These are phyloP conservation scores for Staphylotrichum longicolle DNA, from an alignment of 495 filamentous ascomycete genomes.

Conservation along the genomic window DNA sequence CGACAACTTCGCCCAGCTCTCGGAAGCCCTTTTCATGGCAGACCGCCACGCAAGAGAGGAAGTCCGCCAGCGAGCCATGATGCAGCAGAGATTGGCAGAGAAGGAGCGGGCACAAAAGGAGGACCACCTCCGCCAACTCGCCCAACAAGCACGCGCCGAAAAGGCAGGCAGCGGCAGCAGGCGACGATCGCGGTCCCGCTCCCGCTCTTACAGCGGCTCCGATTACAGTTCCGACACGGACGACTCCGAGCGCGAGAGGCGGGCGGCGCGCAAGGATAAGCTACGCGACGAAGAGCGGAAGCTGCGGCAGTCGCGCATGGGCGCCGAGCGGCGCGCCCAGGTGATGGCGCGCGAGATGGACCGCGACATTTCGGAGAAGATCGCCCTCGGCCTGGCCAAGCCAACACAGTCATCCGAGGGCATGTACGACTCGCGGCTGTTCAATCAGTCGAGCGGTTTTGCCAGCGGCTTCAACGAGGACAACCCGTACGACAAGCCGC, in stretches of 20 bases:
- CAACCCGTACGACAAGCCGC: conserved; percentile 92
- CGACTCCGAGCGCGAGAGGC: conserved; percentile 69
- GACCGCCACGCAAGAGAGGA: conserved; percentile 95
- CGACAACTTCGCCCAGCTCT: conserved; percentile 97
- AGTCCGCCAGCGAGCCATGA: conserved; percentile 83
- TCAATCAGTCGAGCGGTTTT: conserved; percentile 92
- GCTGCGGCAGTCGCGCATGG: conserved; percentile 92
- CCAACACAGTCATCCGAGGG: conserved; percentile 83
- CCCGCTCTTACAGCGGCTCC: conserved; percentile 53
- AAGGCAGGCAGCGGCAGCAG: conserved; percentile 55
- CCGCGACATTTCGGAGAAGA: conserved; percentile 96
- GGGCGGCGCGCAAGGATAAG: conserved; percentile 73
- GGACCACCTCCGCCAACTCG: conserved; percentile 83
- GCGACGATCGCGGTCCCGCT: conserved; percentile 45
- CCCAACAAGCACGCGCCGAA: conserved; percentile 87
- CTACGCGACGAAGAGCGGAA: conserved; percentile 82
- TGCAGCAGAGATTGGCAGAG: conserved; percentile 96
- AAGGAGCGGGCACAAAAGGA: conserved; percentile 95
- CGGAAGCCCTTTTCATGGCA: conserved; percentile 89
- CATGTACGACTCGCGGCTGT: conserved; percentile 96
- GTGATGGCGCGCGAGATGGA: conserved; percentile 93
- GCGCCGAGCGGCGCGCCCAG: conserved; percentile 82
- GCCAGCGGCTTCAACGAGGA: conserved; percentile 93
- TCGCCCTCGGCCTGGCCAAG: conserved; percentile 92
- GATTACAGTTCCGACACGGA: conserved; percentile 62